These are phyloP conservation scores for Silene conica DNA, from an alignment of 148 eudicot species.

Conservation along the genomic window DNA sequence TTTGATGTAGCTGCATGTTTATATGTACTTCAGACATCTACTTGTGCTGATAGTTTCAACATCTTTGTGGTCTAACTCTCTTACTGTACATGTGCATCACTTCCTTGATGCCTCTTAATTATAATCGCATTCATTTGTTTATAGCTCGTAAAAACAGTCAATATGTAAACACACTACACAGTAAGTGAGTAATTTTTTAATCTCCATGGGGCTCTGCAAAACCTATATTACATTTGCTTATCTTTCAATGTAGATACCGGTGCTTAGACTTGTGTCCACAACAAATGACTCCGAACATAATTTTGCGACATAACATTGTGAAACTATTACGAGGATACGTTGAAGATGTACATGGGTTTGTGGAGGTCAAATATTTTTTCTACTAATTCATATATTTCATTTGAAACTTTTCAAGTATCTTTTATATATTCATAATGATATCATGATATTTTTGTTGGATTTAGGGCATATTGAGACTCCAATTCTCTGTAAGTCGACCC, in stretches of 20 bases:
- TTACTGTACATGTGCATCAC: background rate
- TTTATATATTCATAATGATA: constrained; percentile 5
- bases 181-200: background rate
- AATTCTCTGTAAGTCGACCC: constrained; percentile 92
- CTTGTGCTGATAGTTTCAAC: background rate
- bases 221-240: constrained; percentile 1
- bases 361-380: constrained; percentile 54
- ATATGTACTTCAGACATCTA: background rate
- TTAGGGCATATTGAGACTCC: constrained; percentile 99
- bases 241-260: constrained; percentile 57
- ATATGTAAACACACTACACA: background rate
- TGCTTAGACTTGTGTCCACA: constrained; percentile 86
- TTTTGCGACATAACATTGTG: constrained; percentile 75
- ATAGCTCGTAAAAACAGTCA: background rate
- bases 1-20: background rate
- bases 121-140: background rate
- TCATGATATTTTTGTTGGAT: constrained; percentile 47
- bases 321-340: constrained; percentile 77
- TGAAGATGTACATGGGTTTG: constrained; percentile 84
- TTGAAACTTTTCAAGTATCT: background rate
- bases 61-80: background rate
- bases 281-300: constrained; percentile 67
- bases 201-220: background rate
- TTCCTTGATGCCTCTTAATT: background rate
- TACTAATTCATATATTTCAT: background rate